Base-by-base conservation (phyloP, 306 rosid species). In the Vigna angularis region DNA sequence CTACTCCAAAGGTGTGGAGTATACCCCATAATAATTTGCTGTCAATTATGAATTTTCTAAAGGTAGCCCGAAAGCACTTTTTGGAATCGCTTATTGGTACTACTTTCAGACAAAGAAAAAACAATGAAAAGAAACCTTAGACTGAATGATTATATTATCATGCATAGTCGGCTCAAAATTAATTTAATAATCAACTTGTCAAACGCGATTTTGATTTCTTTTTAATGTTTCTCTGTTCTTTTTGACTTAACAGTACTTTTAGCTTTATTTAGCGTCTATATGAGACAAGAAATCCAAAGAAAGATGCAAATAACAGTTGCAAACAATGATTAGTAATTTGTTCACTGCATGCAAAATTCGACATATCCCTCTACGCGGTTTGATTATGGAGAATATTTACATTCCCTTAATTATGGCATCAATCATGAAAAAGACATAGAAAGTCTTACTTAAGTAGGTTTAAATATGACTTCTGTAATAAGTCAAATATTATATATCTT, bases 331-430 rank as follows among this genome's bases (percentile, higher is more conserved):
- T 26, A n/a, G 18, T 50, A 4, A 8, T 7, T 22, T 13, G 17
- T 6, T 34, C 38, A 14, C 45, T 30, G 34, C 6, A 0, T n/a
- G 22, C 36, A 18, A 10, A 18, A 52, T 70, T 50, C 62, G 22
- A 70, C 61, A 53, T 30, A 50, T 47, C 48, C 17, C 75, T 56
- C 18, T 15, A 18, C 76, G 45, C 9, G 38, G 36, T 53, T 42
- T 12, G 50, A 36, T 36, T 61, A 30, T 72, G 6, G 14, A 52
- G 30, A 22, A 9, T 40, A 7, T 36, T 6, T 36, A 14, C 0
- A 58, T 73, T 58, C 77, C 55, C 42, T 73, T 56, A 6, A 20
- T 58, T 26, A 73, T 73, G 57, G 57, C 69, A n/a, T 44, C 78
- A 57, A 73, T 73, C 68, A 42, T 24, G 56, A 73, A 22, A 22